Percentiles rank a stretch among this genome's conserved stretches.
phyloP scores from a whole-genome alignment of 257 asterid species.

The Perilla frutescens region DNA sequence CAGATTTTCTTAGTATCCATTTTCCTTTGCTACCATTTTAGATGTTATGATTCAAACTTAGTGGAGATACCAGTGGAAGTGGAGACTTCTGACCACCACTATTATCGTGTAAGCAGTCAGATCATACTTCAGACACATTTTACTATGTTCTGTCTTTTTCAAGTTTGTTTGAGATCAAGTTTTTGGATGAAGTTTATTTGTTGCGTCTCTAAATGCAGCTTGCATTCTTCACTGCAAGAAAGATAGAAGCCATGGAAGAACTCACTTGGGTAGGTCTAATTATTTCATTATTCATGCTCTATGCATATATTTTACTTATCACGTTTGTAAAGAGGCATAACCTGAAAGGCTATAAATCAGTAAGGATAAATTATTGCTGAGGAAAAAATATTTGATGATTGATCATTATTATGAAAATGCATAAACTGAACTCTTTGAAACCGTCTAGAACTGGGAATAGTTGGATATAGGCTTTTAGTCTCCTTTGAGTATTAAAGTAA shows the following conservation, averaged over 20 bases:
- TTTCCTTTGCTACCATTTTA: slow-evolving; percentile 41
- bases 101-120: slow-evolving; percentile 71
- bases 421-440: slow-evolving; percentile 17
- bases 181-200: slow-evolving; percentile 30
- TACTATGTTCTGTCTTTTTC: slow-evolving; percentile 16
- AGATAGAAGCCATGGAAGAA: slow-evolving; percentile 88
- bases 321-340: neutral
- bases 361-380: slow-evolving; percentile 4
- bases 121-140: slow-evolving; percentile 27
- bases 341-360: slow-evolving; percentile 1
- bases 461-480: slow-evolving; percentile 9
- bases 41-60: slow-evolving; percentile 84
- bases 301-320: slow-evolving; percentile 17
- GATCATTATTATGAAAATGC: slow-evolving; percentile 8
- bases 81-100: slow-evolving; percentile 88
- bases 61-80: slow-evolving; percentile 92
- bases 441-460: slow-evolving; percentile 10
- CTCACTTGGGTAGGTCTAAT: slow-evolving; percentile 83
- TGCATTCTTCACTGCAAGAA: slow-evolving; percentile 84
- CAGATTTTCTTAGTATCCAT: slow-evolving; percentile 29
- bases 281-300: slow-evolving; percentile 16
- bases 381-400: neutral
- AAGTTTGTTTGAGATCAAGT: slow-evolving; percentile 30
- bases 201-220: slow-evolving; percentile 59
- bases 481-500: slow-evolving; percentile 9